phyloP scores from a whole-genome alignment of 1,284 basidiomycete genomes.

The Trichosporon sp. region DNA sequence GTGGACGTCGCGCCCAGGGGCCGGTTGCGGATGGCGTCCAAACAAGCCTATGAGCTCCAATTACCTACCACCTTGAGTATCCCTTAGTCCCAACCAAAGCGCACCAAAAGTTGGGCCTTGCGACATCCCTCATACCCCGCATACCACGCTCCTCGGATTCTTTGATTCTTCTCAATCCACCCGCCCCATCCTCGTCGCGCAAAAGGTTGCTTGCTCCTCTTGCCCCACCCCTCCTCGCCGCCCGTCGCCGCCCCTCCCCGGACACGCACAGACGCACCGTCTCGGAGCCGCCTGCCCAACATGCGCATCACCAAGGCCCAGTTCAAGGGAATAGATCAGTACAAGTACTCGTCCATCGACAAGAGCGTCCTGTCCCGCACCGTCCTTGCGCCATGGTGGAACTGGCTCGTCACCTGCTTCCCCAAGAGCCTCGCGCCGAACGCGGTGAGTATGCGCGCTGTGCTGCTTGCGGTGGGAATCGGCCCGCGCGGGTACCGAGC shows the following conservation, averaged over 20 bases:
- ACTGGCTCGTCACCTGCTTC: constrained; percentile 86
- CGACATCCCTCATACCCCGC: not conserved
- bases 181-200: not conserved
- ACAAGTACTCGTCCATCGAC: constrained; percentile 58
- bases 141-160: not conserved
- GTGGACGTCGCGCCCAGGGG: too few relatives aligned
- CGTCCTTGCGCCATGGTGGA: constrained; percentile 89
- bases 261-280: not conserved
- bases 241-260: not conserved
- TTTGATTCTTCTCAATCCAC: not conserved
- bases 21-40: not conserved
- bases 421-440: constrained; percentile 87
- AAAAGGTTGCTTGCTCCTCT: not conserved
- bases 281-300: constrained; percentile 8
- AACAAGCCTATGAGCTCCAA: not conserved
- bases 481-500: too few relatives aligned
- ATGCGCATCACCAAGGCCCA: constrained; percentile 50
- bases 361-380: constrained; percentile 50
- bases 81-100: too few relatives aligned
- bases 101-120: not conserved
- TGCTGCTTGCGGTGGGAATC: not conserved
- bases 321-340: constrained; percentile 53
- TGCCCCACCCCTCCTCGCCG: not conserved
- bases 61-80: not conserved
- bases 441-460: constrained; percentile 57